A percentile compares a stretch with the other conserved stretches of the same genome.
Evolutionary conservation across 139 green algal species (phyloP).

Genomic region (Chlamydomonas incerta): DNA sequence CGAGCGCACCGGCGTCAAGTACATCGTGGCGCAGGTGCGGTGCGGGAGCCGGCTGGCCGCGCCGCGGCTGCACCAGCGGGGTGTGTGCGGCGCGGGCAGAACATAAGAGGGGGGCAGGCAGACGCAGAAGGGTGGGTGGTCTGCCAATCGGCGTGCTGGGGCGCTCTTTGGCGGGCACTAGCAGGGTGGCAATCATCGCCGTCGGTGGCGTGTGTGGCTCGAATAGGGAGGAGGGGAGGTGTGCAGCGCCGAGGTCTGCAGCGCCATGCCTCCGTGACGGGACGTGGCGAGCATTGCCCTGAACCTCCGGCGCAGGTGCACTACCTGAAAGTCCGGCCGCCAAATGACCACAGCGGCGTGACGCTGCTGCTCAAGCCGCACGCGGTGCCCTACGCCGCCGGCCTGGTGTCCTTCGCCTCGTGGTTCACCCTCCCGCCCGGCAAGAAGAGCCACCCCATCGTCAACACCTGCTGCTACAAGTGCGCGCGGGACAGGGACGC

Average conservation of each 20-base stretch:
- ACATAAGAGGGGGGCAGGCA: neutral
- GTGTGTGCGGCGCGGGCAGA: neutral
- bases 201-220: too few relatives aligned
- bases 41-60: too few relatives aligned
- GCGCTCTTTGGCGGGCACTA: too few relatives aligned
- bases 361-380: constrained; percentile 62
- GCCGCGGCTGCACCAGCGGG: neutral
- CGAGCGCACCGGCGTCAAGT: constrained; percentile 54
- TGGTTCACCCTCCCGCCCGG: constrained; percentile 77
- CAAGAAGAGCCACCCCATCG: constrained; percentile 57
- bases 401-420: constrained; percentile 77
- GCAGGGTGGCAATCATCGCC: too few relatives aligned
- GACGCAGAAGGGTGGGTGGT: too few relatives aligned
- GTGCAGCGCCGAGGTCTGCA: too few relatives aligned
- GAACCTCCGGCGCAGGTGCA: constrained; percentile 86
- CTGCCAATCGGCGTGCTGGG: too few relatives aligned
- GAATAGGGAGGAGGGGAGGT: too few relatives aligned
- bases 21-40: constrained; percentile 82
- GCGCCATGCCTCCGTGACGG: too few relatives aligned
- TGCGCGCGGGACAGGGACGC: neutral
- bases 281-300: too few relatives aligned
- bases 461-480: constrained; percentile 85
- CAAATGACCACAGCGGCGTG: constrained; percentile 76
- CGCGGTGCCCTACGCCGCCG: constrained; percentile 68
- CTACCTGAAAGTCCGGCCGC: constrained; percentile 68